Evolutionary conservation across 1,284 basidiomycete species (phyloP), one percentile per base, ranked within the genome.

Genomic region (Sporisorium reilianum): DNA sequence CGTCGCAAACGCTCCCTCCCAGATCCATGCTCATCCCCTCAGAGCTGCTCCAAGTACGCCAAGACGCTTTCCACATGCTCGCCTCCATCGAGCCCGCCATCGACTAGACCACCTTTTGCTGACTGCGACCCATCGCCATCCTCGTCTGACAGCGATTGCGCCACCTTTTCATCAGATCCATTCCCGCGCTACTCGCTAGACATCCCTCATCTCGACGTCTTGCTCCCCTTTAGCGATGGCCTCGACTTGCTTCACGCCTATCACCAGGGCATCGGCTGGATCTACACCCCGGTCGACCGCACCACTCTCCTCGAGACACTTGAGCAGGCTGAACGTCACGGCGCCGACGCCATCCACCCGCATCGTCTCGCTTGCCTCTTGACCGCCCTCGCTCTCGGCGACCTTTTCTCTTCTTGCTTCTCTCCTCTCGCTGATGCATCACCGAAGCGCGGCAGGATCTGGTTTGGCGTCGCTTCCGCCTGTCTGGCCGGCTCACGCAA

Each of bases 361-460:
- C 69, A 72, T 41, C 63, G 64, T 18, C 59, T 72, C 12, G 69
- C 69, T 11, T 66, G 59, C 25, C 69, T 72, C 34, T 42, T 72
- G 52, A 44, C 55, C 11, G 69, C 69, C 7, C 56, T 72, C 20
- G 63, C 69, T 10, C 59, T 72, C 12, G 69, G 64, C 14, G 56
- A 67, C 11, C 49, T 63, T 30, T 72, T 72, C 12, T 55, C 41
- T 0, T 9, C 50, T 7, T 60, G 67, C 57, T 57, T 58, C 16
- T 22, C 67, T 1, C 25, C 56, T 30, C 16, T 41, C 26, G 46
- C 54, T 4, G 34, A 46, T 10, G 26, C 53, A 11, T 26, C 52
- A 1, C 45, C 48, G 10, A 61, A 60, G 44, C 64, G 64, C 18
- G 42, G 53, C 34, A 57, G 49, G 32, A 64, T 58, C 30, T 72